Conservation (phyloP, 2,329 filamentous ascomycete genomes). For the Aspergillus sojae region DNA sequence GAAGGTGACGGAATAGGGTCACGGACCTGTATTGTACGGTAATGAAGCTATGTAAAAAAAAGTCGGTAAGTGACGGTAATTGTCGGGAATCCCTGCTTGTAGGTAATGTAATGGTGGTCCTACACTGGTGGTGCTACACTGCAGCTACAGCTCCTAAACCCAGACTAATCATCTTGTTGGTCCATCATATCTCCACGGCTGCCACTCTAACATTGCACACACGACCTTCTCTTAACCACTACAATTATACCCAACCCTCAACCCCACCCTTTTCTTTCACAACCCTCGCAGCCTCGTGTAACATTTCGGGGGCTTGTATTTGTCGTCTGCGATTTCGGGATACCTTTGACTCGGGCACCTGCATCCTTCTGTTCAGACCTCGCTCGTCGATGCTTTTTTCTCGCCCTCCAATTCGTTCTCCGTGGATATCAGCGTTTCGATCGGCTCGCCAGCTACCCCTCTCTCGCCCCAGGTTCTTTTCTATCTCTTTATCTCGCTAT, state of each 20-base stretch:
- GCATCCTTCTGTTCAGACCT: conserved; percentile 15
- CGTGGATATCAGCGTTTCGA: conserved; percentile 33
- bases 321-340: conserved; percentile 15
- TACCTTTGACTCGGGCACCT: conserved; percentile 19
- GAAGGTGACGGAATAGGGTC: neutral
- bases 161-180: conserved; percentile 6
- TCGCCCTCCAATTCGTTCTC: conserved; percentile 31
- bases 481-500: conserved; percentile 37
- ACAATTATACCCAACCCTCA: conserved; percentile 7
- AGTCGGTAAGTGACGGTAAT: neutral
- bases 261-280: conserved; percentile 3
- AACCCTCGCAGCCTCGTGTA: conserved; percentile 15
- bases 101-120: neutral
- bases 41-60: neutral
- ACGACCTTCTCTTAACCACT: conserved; percentile 7
- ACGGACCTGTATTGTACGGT: neutral
- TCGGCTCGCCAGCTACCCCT: conserved; percentile 27
- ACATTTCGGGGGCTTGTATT: conserved; percentile 13
- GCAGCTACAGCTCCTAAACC: neutral
- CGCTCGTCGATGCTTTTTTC: conserved; percentile 39
- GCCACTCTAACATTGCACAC: conserved; percentile 8
- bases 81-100: neutral
- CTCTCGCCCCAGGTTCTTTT: conserved; percentile 40
- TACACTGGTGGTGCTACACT: neutral
- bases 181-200: conserved; percentile 9